These are phyloP conservation scores for Colletotrichum eremochloae DNA, from an alignment of 2,329 filamentous ascomycete species.

Conservation along the genomic window DNA sequence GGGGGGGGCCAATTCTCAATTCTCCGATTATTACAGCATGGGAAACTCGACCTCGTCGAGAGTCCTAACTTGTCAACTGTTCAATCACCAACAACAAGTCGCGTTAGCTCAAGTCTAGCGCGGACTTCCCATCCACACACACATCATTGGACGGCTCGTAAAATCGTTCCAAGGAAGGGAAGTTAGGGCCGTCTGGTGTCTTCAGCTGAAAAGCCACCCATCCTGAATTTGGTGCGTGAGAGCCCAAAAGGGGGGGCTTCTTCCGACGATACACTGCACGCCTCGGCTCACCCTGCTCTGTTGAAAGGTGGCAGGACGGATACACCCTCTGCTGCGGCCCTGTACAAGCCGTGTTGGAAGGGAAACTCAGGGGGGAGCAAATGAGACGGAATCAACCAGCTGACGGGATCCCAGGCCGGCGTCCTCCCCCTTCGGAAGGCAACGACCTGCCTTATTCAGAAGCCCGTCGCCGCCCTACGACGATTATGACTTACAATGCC, in stretches of 20 bases:
- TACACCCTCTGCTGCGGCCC: background rate
- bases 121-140: background rate
- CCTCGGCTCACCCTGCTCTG: background rate
- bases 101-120: background rate
- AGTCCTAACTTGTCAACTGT: background rate
- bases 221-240: background rate
- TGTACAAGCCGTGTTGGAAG: background rate
- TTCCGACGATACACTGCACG: background rate
- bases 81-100: background rate
- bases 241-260: background rate
- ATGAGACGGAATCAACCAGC: background rate
- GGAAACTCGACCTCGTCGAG: background rate
- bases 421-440: no score
- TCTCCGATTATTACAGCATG: background rate
- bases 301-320: background rate
- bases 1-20: background rate
- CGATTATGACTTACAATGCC: background rate
- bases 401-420: background rate
- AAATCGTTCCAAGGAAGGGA: background rate
- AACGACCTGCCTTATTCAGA: constrained; percentile 1
- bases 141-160: background rate
- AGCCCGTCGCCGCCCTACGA: background rate
- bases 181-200: constrained; percentile 4
- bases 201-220: constrained; percentile 16
- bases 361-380: background rate